These are phyloP conservation scores for Kregervanrija delftensis DNA, from an alignment of 805 yeast genomes.

Conservation along the genomic window DNA sequence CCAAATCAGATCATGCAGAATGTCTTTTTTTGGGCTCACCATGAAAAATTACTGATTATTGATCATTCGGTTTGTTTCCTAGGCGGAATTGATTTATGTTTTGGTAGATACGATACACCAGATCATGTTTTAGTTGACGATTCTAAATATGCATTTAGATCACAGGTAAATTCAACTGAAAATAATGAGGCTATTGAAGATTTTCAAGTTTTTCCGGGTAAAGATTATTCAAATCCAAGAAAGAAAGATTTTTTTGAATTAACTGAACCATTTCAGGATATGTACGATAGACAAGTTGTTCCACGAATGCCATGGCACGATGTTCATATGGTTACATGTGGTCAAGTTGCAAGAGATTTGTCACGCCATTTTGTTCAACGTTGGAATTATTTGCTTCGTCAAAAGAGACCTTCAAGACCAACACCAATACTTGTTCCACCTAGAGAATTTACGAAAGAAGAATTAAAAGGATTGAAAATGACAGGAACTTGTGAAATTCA, in stretches of 20 bases:
- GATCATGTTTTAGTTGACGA: constrained; percentile 90
- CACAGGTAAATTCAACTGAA: constrained; percentile 4
- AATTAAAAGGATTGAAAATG: constrained; percentile 51
- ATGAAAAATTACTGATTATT: constrained; percentile 81
- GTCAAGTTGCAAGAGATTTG: constrained; percentile 89
- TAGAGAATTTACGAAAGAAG: constrained; percentile 71
- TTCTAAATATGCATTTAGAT: constrained; percentile 25
- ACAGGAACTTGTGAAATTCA: constrained; percentile 91
- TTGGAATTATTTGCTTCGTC: constrained; percentile 91
- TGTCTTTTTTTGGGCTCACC: constrained; percentile 98
- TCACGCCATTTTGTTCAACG: constrained; percentile 94
- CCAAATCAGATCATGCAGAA: constrained; percentile 93
- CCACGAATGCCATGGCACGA: constrained; percentile 99
- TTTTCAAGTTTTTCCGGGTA: constrained; percentile 86
- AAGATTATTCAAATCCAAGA: constrained; percentile 94
- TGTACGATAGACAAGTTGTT: constrained; percentile 72
- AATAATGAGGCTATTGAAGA: constrained; percentile 21
- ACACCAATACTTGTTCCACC: constrained; percentile 94
- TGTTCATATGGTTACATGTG: constrained; percentile 91
- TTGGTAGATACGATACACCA: constrained; percentile 93
- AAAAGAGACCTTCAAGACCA: constrained; percentile 88
- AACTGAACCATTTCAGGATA: constrained; percentile 81
- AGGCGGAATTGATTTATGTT: constrained; percentile 95
- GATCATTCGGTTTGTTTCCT: constrained; percentile 86
- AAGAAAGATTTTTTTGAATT: constrained; percentile 78